Conservation (phyloP, 2,329 filamentous ascomycete genomes). For the Exophiala bonariae region DNA sequence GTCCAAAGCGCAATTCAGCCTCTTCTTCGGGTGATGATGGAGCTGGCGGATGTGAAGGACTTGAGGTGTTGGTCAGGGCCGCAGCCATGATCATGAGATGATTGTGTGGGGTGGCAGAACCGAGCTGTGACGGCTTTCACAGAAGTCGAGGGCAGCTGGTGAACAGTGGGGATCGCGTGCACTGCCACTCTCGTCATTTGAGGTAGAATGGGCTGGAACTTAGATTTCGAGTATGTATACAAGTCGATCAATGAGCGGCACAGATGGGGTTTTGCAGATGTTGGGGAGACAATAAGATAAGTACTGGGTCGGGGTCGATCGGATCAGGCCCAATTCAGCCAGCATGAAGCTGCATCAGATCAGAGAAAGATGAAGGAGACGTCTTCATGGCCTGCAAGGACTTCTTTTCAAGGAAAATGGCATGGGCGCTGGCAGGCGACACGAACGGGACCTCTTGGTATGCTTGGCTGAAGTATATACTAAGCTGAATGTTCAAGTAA, state of each 20-base stretch:
- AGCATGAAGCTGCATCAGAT: slow-evolving; percentile 27
- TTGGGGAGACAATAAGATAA: background rate
- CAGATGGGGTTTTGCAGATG: background rate
- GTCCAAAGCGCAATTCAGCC: slow-evolving; percentile 25
- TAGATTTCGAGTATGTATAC: background rate
- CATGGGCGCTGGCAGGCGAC: slow-evolving; percentile 13
- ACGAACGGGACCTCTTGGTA: slow-evolving; percentile 18
- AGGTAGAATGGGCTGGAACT: slow-evolving; percentile 11
- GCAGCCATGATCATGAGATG: slow-evolving; percentile 14
- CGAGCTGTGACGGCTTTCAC: slow-evolving; percentile 2
- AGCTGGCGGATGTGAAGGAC: background rate
- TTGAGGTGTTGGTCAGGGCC: slow-evolving; percentile 6
- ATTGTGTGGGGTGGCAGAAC: slow-evolving; percentile 18
- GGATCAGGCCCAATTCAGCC: slow-evolving; percentile 14
- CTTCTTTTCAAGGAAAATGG: background rate
- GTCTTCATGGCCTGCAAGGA: slow-evolving; percentile 15
- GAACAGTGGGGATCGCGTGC: slow-evolving; percentile 1
- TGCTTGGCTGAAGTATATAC: slow-evolving; percentile 18
- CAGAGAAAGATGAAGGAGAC: slow-evolving; percentile 16
- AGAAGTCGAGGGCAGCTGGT: slow-evolving; percentile 1
- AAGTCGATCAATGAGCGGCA: background rate
- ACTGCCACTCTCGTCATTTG: slow-evolving; percentile 18
- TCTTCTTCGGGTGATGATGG: slow-evolving; percentile 18
- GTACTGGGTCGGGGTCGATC: background rate
- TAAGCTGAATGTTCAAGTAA: slow-evolving; percentile 21